Base-by-base conservation (phyloP, 768 basidiomycete species). In the Amanita pseudoporphyria region DNA sequence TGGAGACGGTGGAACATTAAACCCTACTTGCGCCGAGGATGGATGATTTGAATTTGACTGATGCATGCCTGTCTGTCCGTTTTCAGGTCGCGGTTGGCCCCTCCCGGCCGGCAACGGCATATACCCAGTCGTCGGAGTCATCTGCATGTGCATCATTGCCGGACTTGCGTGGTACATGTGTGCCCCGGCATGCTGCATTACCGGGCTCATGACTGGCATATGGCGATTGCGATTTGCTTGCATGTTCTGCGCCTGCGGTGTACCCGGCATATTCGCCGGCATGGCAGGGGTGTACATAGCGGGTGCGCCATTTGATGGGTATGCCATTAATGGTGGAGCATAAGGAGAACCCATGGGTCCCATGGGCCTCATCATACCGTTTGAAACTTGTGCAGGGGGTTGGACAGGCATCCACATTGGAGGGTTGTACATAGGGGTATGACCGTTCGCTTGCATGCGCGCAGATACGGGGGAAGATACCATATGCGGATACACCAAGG, bases 131-230 rank as follows among this genome's bases (percentile, higher is more conserved):
- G 64, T 71, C 61, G 67, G 67, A 35, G 65, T 43, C 37, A 50
- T 39, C 19, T 52, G 51, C 38, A 45, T 45, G 21, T 52, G 60
- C 54, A 69, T 62, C 62, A 88, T 62, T 14, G 81, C 78, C 9
- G 86, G 85, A 58, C 84, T 87, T 32, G 73, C 66, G 5, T 71
- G 73, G 62, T 86, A 87, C 76, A 87, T 80, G 13, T 71, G 60
- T 45, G 73, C 65, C 19, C 68, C 67, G n/a, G 78, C 73, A 60
- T 76, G 76, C 30, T 76, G 65, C 67, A 85, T 72, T n/a, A 75
- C 76, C n/a, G 87, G 87, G 60, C 84, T 87, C 65, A 87, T 76
- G 62, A 84, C 65, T 12, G 76, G 64, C 65, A 84, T 67, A 45
- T 68, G 72, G 21, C 78, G 79, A 18, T 73, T 73, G 44, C 79